Base-by-base conservation (phyloP, 495 filamentous ascomycete species). In the Xylaria flabelliformis region DNA sequence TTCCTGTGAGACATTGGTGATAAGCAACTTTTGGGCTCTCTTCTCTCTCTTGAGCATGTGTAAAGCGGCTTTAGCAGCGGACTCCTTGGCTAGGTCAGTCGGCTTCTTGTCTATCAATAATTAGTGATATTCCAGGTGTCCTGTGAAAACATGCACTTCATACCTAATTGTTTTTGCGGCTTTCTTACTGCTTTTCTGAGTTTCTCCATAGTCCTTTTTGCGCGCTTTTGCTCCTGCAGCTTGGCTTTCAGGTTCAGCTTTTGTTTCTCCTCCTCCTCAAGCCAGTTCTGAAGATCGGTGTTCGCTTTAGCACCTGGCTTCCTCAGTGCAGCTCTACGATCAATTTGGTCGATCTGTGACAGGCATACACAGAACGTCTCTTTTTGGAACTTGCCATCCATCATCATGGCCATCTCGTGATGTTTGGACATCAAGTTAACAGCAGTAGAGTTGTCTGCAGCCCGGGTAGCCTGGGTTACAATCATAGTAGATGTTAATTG, bases 401-500 rank as follows among this genome's bases (percentile, higher is more conserved):
- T 76, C n/a, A 71, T 72, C 73, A 80, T 71, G 5, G 41, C 53
- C 8, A 79, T 39, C 58, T 79, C 77, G 6, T 79, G 77, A 53
- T 77, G 69, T 8, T 72, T 71, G 0, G 69, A 55, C 70, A 79
- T 78, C 6, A 80, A 48, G n/a, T 32, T 10, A 8, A 74, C 70
- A 3, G 58, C 73, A 2, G 75, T 79, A 1, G 64, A 42, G 17
- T 79, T 75, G 24, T 75, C 75, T 21, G 78, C 77, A 1, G 75
- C 78, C 1, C 78, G 70, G 6, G 73, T 56, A 29, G 67, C 41
- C 8, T 75, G 73, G 0, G 77, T 34, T 6, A 79, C 75, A 4
- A 80, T 53, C 15, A 77, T 29, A 0, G 73, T 62, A 2, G 75
- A 63, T 1, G 62, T 68, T 0, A 80, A 56, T 51, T 77, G 69